Evolutionary conservation across 2,329 filamentous ascomycete genomes (phyloP).

Genomic region (Parasarocladium wereldwijsianum): DNA sequence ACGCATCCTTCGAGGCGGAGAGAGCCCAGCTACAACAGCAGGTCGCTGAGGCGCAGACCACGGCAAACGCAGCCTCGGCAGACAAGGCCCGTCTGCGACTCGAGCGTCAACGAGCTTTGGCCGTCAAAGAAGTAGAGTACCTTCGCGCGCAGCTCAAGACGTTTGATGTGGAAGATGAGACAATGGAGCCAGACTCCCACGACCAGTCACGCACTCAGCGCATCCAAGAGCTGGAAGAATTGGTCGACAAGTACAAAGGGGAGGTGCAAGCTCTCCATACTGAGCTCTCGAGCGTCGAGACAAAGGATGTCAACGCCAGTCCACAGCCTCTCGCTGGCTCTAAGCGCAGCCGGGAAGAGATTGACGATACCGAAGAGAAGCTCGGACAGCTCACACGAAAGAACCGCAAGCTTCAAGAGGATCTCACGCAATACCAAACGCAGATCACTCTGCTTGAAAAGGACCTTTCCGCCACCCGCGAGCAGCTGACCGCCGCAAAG

Average conservation of each 20-base stretch:
- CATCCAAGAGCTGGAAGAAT: constrained; percentile 67
- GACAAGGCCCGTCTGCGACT: constrained; percentile 62
- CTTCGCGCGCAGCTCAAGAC: constrained; percentile 83
- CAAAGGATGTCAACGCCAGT: constrained; percentile 9
- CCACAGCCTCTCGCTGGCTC: constrained; percentile 30
- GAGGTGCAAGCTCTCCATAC: constrained; percentile 63
- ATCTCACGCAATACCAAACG: constrained; percentile 54
- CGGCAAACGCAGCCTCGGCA: constrained; percentile 28
- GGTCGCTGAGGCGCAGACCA: constrained; percentile 51
- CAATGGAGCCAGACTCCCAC: constrained; percentile 66
- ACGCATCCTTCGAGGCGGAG: constrained; percentile 58
- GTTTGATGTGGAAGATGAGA: constrained; percentile 75
- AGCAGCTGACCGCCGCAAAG: constrained; percentile 54
- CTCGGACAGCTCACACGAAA: constrained; percentile 76
- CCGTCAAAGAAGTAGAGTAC: constrained; percentile 87
- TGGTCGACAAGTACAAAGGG: constrained; percentile 72
- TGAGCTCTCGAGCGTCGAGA: constrained; percentile 56
- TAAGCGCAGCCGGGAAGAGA: constrained; percentile 52
- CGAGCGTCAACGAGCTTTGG: constrained; percentile 73
- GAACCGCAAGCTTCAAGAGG: constrained; percentile 71
- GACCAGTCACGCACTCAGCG: constrained; percentile 62
- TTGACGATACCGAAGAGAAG: constrained; percentile 52
- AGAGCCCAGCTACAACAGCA: constrained; percentile 50
- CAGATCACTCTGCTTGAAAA: constrained; percentile 56
- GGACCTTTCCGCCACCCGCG: constrained; percentile 56